Evolutionary conservation across 306 rosid species (phyloP).

Genomic region (Quercus rubra): DNA sequence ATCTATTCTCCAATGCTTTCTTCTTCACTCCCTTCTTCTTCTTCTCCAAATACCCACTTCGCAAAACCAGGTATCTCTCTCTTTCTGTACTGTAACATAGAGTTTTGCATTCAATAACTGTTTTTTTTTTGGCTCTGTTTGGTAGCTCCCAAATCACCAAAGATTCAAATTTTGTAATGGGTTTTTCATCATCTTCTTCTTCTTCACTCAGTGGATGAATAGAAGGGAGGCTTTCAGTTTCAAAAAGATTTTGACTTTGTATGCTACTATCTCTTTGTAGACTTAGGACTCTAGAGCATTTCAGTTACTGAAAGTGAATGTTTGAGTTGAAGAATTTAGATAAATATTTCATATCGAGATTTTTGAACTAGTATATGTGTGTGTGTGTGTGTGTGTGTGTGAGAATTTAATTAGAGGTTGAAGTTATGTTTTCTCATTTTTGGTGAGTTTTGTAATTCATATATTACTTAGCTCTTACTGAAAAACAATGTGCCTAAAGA

Average conservation of each 20-base stretch:
- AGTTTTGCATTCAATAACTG: no score
- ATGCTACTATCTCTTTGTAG: neutral
- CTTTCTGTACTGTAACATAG: neutral
- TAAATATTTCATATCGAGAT: neutral
- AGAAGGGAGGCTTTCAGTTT: neutral
- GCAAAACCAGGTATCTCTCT: conserved; percentile 30
- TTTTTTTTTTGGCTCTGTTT: no score
- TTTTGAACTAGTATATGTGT: neutral
- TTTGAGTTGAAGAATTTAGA: neutral
- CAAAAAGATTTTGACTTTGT: neutral
- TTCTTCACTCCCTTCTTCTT: conserved; percentile 17
- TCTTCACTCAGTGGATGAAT: neutral
- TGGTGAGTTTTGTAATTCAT: neutral
- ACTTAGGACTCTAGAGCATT: neutral
- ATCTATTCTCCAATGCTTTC: conserved; percentile 17
- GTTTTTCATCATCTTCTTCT: neutral
- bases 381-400: neutral
- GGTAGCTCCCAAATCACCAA: no score
- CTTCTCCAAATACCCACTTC: conserved; percentile 14
- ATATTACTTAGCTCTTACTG: neutral
- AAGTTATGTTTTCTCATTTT: neutral
- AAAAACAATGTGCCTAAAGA: neutral
- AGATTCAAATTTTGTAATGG: neutral
- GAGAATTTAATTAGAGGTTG: neutral
- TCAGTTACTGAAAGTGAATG: neutral